A percentile compares a stretch with the other conserved stretches of the same genome.
Conservation (phyloP, 2,329 filamentous ascomycete genomes). For the Fusarium torulosum region DNA sequence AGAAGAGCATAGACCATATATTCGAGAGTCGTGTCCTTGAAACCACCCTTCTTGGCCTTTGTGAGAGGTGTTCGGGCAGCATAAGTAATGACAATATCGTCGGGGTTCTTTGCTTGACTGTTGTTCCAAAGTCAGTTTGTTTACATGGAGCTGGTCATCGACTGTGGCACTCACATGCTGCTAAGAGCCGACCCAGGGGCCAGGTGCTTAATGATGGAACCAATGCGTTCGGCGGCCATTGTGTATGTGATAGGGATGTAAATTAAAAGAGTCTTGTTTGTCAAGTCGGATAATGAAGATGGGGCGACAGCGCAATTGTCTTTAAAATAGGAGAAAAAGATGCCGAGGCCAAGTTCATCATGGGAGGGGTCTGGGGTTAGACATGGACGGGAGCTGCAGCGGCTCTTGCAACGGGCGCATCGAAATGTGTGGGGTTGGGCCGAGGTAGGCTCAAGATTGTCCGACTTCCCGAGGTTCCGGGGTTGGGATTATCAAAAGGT, state of each 20-base stretch:
- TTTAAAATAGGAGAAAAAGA: conserved; percentile 37
- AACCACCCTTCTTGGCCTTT: conserved; percentile 90
- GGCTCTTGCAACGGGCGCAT: conserved; percentile 35
- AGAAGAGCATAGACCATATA: conserved; percentile 86
- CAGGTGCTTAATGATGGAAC: conserved; percentile 88
- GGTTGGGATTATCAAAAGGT: too few relatives aligned
- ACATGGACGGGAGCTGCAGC: conserved; percentile 36
- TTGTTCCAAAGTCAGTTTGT: conserved; percentile 10
- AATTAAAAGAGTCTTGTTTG: not conserved
- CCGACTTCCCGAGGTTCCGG: conserved; percentile 42
- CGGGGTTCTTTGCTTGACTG: conserved; percentile 91
- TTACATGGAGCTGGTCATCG: not conserved
- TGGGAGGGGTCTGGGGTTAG: conserved; percentile 37
- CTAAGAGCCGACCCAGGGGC: conserved; percentile 78
- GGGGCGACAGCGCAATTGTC: conserved; percentile 10
- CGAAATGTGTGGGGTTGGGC: conserved; percentile 48
- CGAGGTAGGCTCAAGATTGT: conserved; percentile 45
- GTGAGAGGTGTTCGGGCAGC: conserved; percentile 89
- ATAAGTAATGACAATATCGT: conserved; percentile 96
- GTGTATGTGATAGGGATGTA: conserved; percentile 46
- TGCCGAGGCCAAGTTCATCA: conserved; percentile 40
- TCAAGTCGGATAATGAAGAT: conserved; percentile 1
- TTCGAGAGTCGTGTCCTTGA: conserved; percentile 94
- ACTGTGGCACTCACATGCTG: conserved; percentile 75
- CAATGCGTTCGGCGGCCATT: conserved; percentile 89